phyloP scores from a whole-genome alignment of 345 rosid genomes.

The Rhodamnia rubescens region DNA sequence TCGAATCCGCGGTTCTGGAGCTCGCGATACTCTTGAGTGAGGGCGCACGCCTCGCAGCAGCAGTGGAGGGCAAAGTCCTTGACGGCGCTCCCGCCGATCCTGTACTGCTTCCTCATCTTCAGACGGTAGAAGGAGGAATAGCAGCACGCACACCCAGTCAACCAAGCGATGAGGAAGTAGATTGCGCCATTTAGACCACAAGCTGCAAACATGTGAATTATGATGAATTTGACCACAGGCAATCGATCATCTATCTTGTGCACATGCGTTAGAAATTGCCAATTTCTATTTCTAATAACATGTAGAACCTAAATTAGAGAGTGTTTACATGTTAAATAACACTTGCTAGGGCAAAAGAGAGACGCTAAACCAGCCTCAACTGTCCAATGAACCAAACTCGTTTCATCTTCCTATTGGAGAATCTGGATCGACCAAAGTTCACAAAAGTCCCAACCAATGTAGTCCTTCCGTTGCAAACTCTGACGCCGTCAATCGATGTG shows the following conservation, averaged over 20 bases:
- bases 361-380: too few relatives aligned
- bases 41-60: constrained; percentile 23
- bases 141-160: constrained; percentile 14
- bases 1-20: constrained; percentile 24
- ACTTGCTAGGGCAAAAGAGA: too few relatives aligned
- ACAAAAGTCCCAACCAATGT: too few relatives aligned
- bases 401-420: background rate
- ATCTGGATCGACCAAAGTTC: background rate
- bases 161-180: constrained; percentile 11
- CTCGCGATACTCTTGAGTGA: constrained; percentile 34
- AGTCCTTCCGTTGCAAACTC: too few relatives aligned
- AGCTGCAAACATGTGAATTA: constrained; percentile 5
- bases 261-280: too few relatives aligned
- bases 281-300: too few relatives aligned
- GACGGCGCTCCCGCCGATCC: constrained; percentile 5
- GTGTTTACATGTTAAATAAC: too few relatives aligned
- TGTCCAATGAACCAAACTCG: background rate
- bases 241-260: too few relatives aligned
- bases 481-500: too few relatives aligned
- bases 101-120: constrained; percentile 25
- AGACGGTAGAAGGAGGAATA: constrained; percentile 13
- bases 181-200: constrained; percentile 14
- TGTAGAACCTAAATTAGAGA: too few relatives aligned
- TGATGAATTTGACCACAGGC: too few relatives aligned
- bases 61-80: constrained; percentile 22